Evolutionary conservation across 306 rosid genomes (phyloP).

Genomic region (Inga laurina): DNA sequence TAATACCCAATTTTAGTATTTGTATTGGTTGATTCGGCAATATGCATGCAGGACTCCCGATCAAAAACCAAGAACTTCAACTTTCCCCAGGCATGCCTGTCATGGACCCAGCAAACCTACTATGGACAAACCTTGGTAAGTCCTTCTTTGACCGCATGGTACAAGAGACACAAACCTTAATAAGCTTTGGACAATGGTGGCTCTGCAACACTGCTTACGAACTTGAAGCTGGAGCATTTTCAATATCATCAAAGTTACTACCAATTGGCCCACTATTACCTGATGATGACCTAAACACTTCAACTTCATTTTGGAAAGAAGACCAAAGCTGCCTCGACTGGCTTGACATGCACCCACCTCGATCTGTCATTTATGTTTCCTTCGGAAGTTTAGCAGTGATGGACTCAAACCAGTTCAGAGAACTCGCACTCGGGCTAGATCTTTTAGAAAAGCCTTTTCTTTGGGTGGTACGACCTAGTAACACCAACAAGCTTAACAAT

Average conservation of each 20-base stretch:
- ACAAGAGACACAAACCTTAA: neutral
- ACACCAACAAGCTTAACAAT: neutral
- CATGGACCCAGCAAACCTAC: neutral
- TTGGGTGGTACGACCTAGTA: neutral
- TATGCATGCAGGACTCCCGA: neutral
- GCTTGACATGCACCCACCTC: neutral
- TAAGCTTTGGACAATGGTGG: neutral
- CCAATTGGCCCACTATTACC: neutral
- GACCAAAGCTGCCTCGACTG: neutral
- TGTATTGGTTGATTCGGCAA: too few species aligned
- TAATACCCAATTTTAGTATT: too few species aligned
- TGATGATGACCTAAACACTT: neutral
- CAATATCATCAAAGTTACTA: neutral
- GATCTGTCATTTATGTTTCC: neutral
- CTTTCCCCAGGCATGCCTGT: neutral
- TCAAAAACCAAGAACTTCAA: neutral
- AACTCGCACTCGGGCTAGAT: neutral
- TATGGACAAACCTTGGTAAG: neutral
- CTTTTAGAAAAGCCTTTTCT: neutral
- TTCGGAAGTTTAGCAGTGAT: neutral
- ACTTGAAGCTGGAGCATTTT: neutral
- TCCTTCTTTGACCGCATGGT: neutral
- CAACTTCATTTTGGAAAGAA: neutral
- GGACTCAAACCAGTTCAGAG: neutral
- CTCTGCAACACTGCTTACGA: neutral